phyloP scores from a whole-genome alignment of 768 basidiomycete species.

The Lanmaoa rubissima region DNA sequence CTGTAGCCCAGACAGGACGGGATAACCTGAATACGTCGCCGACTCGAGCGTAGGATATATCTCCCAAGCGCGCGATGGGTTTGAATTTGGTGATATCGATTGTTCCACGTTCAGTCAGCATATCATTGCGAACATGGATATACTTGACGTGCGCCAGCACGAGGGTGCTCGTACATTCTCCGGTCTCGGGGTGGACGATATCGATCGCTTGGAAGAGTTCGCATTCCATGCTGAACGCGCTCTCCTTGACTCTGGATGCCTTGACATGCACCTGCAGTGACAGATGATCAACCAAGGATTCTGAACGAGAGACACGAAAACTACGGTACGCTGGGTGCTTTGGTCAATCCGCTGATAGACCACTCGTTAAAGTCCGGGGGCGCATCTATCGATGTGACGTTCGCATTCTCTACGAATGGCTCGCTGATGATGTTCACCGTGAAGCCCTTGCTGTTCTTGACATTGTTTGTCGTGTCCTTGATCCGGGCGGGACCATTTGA shows the following conservation, averaged over 20 bases:
- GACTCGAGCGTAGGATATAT: conserved; percentile 35
- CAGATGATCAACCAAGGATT: not conserved
- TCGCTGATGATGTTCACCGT: conserved; percentile 59
- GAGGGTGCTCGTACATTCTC: conserved; percentile 30
- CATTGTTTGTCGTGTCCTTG: conserved; percentile 48
- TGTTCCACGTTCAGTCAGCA: conserved; percentile 36
- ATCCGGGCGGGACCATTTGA: conserved; percentile 14
- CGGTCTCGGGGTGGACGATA: conserved; percentile 34
- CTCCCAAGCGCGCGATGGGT: conserved; percentile 39
- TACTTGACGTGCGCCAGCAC: conserved; percentile 41
- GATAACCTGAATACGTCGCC: conserved; percentile 30
- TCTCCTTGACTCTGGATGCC: conserved; percentile 42
- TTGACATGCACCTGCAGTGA: conserved; percentile 35
- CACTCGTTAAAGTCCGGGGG: conserved; percentile 41
- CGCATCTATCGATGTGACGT: conserved; percentile 37
- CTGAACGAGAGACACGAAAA: not conserved
- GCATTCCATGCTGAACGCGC: conserved; percentile 50
- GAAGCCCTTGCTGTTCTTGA: conserved; percentile 46
- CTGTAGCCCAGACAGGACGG: conserved; percentile 22
- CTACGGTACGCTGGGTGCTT: conserved; percentile 21
- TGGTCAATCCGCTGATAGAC: conserved; percentile 42
- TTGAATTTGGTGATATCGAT: conserved; percentile 37
- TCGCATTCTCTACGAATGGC: conserved; percentile 40
- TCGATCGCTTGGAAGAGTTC: conserved; percentile 35
- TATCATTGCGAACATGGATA: conserved; percentile 44